Percentiles rank a stretch among this genome's conserved stretches.
phyloP scores from a whole-genome alignment of 768 basidiomycete species.

The Lentinula raphanica region DNA sequence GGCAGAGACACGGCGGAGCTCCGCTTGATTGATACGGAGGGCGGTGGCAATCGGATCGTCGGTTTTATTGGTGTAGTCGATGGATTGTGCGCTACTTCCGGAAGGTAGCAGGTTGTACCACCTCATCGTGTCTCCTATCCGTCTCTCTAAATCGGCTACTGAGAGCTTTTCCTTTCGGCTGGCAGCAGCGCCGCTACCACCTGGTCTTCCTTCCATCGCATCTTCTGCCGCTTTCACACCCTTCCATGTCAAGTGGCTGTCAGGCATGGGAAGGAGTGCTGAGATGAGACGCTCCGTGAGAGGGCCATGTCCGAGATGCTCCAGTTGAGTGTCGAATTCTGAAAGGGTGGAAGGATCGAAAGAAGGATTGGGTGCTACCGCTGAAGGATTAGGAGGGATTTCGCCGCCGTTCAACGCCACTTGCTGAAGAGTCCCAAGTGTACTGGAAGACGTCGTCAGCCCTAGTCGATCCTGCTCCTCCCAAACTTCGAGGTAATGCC shows the following conservation, averaged over 20 bases:
- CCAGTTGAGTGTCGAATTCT: slow-evolving; percentile 63
- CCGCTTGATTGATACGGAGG: slow-evolving; percentile 80
- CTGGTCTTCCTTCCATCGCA: slow-evolving; percentile 78
- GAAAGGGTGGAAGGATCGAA: slow-evolving; percentile 81
- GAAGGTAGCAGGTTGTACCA: slow-evolving; percentile 59
- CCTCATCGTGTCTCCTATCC: slow-evolving; percentile 71
- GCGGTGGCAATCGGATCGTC: slow-evolving; percentile 94
- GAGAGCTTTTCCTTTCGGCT: slow-evolving; percentile 71
- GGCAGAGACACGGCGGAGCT: slow-evolving; percentile 70
- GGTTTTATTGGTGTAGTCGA: slow-evolving; percentile 70
- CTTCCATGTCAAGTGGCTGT: slow-evolving; percentile 52
- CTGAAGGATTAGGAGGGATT: slow-evolving; percentile 19
- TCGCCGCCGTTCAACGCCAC: slow-evolving; percentile 27
- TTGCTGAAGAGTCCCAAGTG: slow-evolving; percentile 21
- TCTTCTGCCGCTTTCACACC: slow-evolving; percentile 82
- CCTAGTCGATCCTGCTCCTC: slow-evolving; percentile 75
- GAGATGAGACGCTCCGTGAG: slow-evolving; percentile 82
- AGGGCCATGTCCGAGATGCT: slow-evolving; percentile 81
- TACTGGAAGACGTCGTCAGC: slow-evolving; percentile 5
- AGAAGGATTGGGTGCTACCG: slow-evolving; percentile 51
- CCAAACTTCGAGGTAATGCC: slow-evolving; percentile 89
- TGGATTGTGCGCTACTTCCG: slow-evolving; percentile 33
- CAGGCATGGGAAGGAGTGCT: slow-evolving; percentile 66
- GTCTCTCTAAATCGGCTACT: slow-evolving; percentile 72
- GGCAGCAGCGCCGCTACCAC: slow-evolving; percentile 73